A percentile compares a stretch with the other conserved stretches of the same genome.
These are phyloP conservation scores for Boletus sensibilis DNA, from an alignment of 768 basidiomycete species.

Conservation along the genomic window DNA sequence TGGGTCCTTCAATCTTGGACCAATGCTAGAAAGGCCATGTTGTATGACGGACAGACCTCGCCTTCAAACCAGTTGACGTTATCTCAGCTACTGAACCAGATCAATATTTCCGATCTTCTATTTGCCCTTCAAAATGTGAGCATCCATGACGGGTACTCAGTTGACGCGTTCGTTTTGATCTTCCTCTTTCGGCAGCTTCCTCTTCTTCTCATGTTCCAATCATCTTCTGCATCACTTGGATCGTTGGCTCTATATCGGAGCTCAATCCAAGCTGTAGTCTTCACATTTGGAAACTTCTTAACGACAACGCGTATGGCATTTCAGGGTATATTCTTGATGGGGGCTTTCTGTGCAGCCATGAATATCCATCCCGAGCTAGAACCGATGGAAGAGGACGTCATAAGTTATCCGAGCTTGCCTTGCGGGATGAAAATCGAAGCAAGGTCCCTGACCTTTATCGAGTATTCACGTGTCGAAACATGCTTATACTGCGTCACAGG, in stretches of 20 bases:
- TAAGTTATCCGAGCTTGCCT: slow-evolving; percentile 45
- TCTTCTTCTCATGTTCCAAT: slow-evolving; percentile 67
- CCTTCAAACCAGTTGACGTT: slow-evolving; percentile 39
- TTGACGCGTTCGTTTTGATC: slow-evolving; percentile 12
- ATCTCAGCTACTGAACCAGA: slow-evolving; percentile 48
- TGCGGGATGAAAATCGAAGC: slow-evolving; percentile 71
- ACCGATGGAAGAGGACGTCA: slow-evolving; percentile 52
- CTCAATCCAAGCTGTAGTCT: slow-evolving; percentile 70
- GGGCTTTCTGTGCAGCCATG: slow-evolving; percentile 79
- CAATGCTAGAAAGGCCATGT: slow-evolving; percentile 54
- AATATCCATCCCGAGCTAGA: slow-evolving; percentile 66
- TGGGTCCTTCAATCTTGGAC: slow-evolving; percentile 86
- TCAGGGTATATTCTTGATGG: slow-evolving; percentile 84
- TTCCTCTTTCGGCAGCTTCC: slow-evolving; percentile 53
- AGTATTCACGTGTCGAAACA: slow-evolving; percentile 7
- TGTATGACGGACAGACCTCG: slow-evolving; percentile 52
- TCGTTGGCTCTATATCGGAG: slow-evolving; percentile 80
- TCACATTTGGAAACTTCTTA: slow-evolving; percentile 60
- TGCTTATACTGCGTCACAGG: slow-evolving; percentile 34
- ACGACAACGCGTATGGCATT: slow-evolving; percentile 72
- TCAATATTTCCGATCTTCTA: slow-evolving; percentile 63
- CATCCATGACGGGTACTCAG: slow-evolving; percentile 9
- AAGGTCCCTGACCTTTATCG: slow-evolving; percentile 44
- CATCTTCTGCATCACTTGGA: slow-evolving; percentile 72
- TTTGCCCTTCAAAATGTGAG: slow-evolving; percentile 70